Base-by-base conservation (phyloP, 2,329 filamentous ascomycete species). In the Ophiosphaerella korrae region DNA sequence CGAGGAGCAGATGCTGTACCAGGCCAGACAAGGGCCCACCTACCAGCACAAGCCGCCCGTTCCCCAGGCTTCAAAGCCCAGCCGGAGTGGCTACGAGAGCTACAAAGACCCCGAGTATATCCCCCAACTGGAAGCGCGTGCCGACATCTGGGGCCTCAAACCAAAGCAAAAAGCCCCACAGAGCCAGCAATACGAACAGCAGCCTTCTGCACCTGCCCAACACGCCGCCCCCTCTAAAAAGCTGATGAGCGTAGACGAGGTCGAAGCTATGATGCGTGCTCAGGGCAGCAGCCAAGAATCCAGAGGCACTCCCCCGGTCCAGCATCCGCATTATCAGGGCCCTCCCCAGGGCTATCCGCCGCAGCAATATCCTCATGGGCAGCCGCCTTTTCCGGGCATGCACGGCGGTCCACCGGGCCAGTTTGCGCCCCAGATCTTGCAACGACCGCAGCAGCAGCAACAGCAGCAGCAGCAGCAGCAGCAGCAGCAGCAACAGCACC, bases 181-280 rank as follows among this genome's bases (percentile, higher is more conserved):
- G 49, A 65, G 58, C 42, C 65, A 70, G 33, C 64, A 57, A 8
- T 64, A 71, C 14, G 26, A 46, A 11, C 29, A 16, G 9, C 52
- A 62, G 48, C 49, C 60, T 48, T 37, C 62, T 39, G 21, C 54
- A 50, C 42, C 58, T 37, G 31, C 58, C 16, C 52, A 60, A 12
- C 60, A 60, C 32, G 46, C 57, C 2, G 63, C 70, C 23, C 54
- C 52, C 7, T 60, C 74, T 5, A 86, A 86, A 66, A 97, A 92
- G 78, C 88, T 97, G 77, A 87, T 99, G 88, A 97, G 91, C 66
- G 75, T 99, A 67, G 94, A 97, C 72, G 94, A 99, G 77, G 92
- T 99, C 16, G 94, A 99, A 77, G 93, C 93, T 46, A 87, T 91
- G 58, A 92, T 99, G 88, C 85, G 89, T 53, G 81, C 84, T 31